phyloP scores from a whole-genome alignment of 495 filamentous ascomycete species.

The Diplogelasinospora grovesii region DNA sequence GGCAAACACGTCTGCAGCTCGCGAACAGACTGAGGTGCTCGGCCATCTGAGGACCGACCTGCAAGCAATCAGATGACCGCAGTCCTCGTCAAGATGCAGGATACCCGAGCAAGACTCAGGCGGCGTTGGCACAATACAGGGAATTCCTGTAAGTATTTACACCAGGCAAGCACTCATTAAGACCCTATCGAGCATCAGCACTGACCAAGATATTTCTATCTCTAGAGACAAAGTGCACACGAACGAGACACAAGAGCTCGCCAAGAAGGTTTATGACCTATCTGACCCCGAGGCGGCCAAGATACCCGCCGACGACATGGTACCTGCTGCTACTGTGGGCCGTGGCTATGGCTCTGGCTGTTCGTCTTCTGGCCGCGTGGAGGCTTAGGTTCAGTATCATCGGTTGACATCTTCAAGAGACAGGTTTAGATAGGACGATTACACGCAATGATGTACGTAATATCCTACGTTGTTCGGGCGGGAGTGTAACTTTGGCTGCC shows the following conservation, averaged over 20 bases:
- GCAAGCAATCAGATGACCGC: not conserved
- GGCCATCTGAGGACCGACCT: too few relatives aligned
- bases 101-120: conserved; percentile 10
- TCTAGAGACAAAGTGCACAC: conserved; percentile 2
- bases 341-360: too few relatives aligned
- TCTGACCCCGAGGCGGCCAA: conserved; percentile 1
- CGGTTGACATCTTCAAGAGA: too few relatives aligned
- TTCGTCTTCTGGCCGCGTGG: too few relatives aligned
- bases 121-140: conserved; percentile 9
- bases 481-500: too few relatives aligned
- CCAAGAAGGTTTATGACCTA: not conserved
- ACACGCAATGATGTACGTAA: too few relatives aligned
- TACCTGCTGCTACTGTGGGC: too few relatives aligned
- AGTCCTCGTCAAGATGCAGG: not conserved
- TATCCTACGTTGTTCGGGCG: too few relatives aligned
- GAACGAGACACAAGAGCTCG: not conserved
- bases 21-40: not conserved
- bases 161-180: not conserved
- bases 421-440: too few relatives aligned
- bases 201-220: not conserved
- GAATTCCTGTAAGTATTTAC: conserved; percentile 15
- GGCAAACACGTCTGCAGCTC: not conserved
- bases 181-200: not conserved
- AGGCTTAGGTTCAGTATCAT: too few relatives aligned
- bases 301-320: not conserved